Conservation (phyloP, 768 basidiomycete species). For the Tricholoma flavovirens region DNA sequence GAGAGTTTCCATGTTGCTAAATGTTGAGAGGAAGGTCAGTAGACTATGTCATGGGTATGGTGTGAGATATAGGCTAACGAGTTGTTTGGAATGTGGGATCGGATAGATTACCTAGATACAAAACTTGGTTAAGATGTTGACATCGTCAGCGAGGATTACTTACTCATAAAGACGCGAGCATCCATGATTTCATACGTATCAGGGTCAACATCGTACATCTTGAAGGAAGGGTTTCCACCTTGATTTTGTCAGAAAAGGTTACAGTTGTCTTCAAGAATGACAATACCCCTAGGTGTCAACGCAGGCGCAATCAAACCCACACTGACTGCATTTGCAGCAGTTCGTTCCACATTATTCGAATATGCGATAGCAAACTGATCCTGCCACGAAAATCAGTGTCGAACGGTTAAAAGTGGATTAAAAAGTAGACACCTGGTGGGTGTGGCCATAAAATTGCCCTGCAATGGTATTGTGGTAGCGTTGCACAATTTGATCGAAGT, state of each 20-base stretch:
- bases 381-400: slow-evolving; percentile 19
- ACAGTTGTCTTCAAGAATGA: not conserved
- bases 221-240: slow-evolving; percentile 54
- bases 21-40: slow-evolving; percentile 4
- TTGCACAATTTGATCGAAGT: slow-evolving; percentile 57
- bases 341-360: slow-evolving; percentile 43
- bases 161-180: slow-evolving; percentile 43
- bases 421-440: slow-evolving; percentile 30
- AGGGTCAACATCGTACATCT: slow-evolving; percentile 59
- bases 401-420: not conserved
- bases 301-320: slow-evolving; percentile 50
- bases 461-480: slow-evolving; percentile 55
- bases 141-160: slow-evolving; percentile 11
- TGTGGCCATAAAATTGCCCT: slow-evolving; percentile 60
- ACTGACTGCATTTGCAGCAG: slow-evolving; percentile 38
- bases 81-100: slow-evolving; percentile 39
- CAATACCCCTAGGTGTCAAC: slow-evolving; percentile 50
- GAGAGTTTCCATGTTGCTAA: slow-evolving; percentile 47
- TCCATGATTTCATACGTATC: slow-evolving; percentile 66
- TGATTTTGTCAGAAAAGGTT: not conserved
- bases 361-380: slow-evolving; percentile 60
- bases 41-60: not conserved
- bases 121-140: not conserved
- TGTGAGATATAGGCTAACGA: slow-evolving; percentile 27
- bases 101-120: slow-evolving; percentile 32